These are phyloP conservation scores for Pichia cabralensis DNA, from an alignment of 805 yeast species.

Conservation along the genomic window DNA sequence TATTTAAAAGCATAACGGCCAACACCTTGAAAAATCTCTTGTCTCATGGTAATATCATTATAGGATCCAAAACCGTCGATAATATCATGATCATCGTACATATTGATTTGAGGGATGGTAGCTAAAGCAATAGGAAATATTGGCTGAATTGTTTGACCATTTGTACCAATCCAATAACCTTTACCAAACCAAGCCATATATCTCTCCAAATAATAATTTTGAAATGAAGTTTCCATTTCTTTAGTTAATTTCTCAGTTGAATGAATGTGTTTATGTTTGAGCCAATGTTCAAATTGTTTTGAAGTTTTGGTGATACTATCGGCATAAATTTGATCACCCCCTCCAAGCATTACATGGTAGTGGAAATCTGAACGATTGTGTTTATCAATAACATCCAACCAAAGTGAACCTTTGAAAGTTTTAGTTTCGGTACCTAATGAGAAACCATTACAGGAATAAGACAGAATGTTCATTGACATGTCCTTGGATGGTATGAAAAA, in stretches of 20 bases:
- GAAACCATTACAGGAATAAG: conserved; percentile 88
- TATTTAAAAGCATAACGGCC: conserved; percentile 77
- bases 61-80: conserved; percentile 96
- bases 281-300: conserved; percentile 51
- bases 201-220: conserved; percentile 57
- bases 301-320: conserved; percentile 65
- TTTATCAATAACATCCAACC: conserved; percentile 73
- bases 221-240: conserved; percentile 44
- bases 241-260: conserved; percentile 33
- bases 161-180: conserved; percentile 72
- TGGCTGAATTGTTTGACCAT: conserved; percentile 56
- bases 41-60: conserved; percentile 60
- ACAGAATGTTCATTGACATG: conserved; percentile 71
- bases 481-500: conserved; percentile 58
- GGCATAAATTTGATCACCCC: conserved; percentile 92
- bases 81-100: conserved; percentile 92
- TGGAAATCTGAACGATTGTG: conserved; percentile 39
- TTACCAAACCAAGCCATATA: conserved; percentile 85
- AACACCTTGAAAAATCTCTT: conserved; percentile 56
- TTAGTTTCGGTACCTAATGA: conserved; percentile 62
- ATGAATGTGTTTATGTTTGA: conserved; percentile 38
- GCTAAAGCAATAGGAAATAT: conserved; percentile 69
- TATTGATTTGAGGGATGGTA: conserved; percentile 75
- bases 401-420: conserved; percentile 62
- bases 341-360: conserved; percentile 94